Evolutionary conservation across 1,284 basidiomycete species (phyloP), one percentile per base, ranked within the genome.

Genomic region (Papiliotrema nemorosa): DNA sequence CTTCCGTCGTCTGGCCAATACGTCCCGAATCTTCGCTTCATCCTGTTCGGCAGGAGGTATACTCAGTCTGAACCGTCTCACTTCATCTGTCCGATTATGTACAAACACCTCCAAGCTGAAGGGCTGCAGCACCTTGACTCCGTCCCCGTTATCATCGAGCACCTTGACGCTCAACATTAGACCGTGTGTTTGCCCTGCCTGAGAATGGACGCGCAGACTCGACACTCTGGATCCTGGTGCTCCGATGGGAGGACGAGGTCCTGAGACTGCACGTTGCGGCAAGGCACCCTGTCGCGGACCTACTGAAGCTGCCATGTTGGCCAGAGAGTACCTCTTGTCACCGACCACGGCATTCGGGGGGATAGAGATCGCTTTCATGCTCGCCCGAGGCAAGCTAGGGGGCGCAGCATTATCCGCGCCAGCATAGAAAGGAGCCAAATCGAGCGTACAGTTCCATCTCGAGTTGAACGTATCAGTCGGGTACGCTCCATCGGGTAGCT

Each of bases 41-140:
- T 72, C 72, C n/a, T n/a, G n/a, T 36, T 79, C 78, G 56, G 78
- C 70, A 77, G 73, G 78, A 1, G 86, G 85, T 66, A 82, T 84
- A 21, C 80, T 82, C 24, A 91, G 78, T 68, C 89, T 86, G 61
- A 91, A 88, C 53, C 88, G 72, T 53, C 87, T 77, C 44, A 84
- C 84, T 78, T 84, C 83, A 44, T 82, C 78, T n/a, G 84, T 85
- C 69, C 85, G 84, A 66, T 92, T 93, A 67, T 87, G 89, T 44
- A 92, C 87, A 63, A 92, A 92, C 5, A 92, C 85, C 60, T 93
- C 89, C 57, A 92, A 72, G 36, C 82, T 84, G 70, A 93, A 93
- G 44, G 81, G 79, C 58, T 89, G 83, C 31, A 87, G 76, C 3
- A 86, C 83, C 55, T 81, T 82, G 59, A 91, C 59, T 39, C 39